Base-by-base conservation (phyloP, 2,329 filamentous ascomycete species). In the Emericellopsis atlantica region DNA sequence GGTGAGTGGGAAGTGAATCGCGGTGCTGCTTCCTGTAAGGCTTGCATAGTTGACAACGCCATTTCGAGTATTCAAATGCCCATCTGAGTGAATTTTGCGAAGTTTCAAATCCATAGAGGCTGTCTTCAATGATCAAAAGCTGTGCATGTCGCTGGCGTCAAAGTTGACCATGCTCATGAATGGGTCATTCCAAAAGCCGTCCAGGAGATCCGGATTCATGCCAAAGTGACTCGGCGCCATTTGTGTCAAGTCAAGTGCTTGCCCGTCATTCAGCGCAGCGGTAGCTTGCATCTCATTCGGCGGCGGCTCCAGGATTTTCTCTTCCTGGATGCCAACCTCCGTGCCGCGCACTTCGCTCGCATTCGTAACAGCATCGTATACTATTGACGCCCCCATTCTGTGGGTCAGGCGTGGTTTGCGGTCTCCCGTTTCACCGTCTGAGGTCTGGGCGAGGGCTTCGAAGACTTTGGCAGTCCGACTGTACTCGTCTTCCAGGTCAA, bases 391-490 rank as follows among this genome's bases (percentile, higher is more conserved):
- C 0, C 51, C 53, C 45, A 55, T 50, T 21, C 53, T 46, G 10
- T 53, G 51, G 2, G 44, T 44, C 1, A 49, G 41, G 2, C 40
- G 41, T 8, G 46, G 26, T 24, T 45, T 48, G 22, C 37, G 32
- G 12, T 49, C n/a, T 22, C 52, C 52, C 7, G 44, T 36, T 22
- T 45, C 26, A 22, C 46, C 40, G 5, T 51, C 49, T 4, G 44
- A 44, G 23, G 50, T 47, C 21, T 51, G 50, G n/a, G 48, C 52
- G 15, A 56, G 48, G 5, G 49, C 49, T 42, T 55, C 54, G 32
- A 56, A 52, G n/a, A 51, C 38, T 16, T 11, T 44, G 4, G 54
- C 51, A 9, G 47, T 50, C 2, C 53, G 41, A 10, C 40, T 46
- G 32, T 44, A 51, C 41, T 57, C 54, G 40, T 57, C 54, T 10